A percentile compares a stretch with the other conserved stretches of the same genome.
These are phyloP conservation scores for Datisca glomerata DNA, from an alignment of 306 rosid species.

Conservation along the genomic window DNA sequence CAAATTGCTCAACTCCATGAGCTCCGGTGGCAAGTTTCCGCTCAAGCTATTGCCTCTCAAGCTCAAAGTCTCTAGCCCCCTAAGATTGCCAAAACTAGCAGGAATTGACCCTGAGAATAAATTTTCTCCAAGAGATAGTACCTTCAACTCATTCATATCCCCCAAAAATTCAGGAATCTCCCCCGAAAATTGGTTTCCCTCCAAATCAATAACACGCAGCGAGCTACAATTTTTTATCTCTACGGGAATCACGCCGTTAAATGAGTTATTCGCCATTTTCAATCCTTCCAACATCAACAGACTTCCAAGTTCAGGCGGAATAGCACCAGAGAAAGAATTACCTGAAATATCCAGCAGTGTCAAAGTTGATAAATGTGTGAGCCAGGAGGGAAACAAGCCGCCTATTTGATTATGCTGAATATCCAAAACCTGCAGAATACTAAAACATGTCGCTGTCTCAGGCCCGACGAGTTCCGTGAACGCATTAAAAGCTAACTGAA, in stretches of 20 bases:
- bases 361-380: constrained; percentile 43
- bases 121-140: constrained; percentile 55
- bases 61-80: constrained; percentile 44
- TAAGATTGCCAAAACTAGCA: constrained; percentile 49
- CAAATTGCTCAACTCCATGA: constrained; percentile 45
- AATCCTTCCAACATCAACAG: constrained; percentile 40
- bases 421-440: constrained; percentile 59
- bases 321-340: constrained; percentile 50
- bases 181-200: constrained; percentile 52
- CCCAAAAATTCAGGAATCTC: constrained; percentile 56
- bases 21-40: constrained; percentile 50
- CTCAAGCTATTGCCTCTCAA: constrained; percentile 49
- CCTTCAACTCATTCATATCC: constrained; percentile 37
- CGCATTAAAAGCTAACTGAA: constrained; percentile 71
- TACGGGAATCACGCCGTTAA: constrained; percentile 44
- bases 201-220: constrained; percentile 50
- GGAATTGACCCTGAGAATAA: constrained; percentile 56
- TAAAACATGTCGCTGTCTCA: constrained; percentile 36
- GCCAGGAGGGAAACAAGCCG: constrained; percentile 66
- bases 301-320: constrained; percentile 44
- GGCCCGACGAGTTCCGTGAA: constrained; percentile 56
- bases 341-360: constrained; percentile 50
- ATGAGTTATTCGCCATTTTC: constrained; percentile 63
- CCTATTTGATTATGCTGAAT: constrained; percentile 47
- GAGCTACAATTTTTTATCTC: constrained; percentile 57